A percentile compares a stretch with the other conserved stretches of the same genome.
These are phyloP conservation scores for Colletotrichum simmondsii DNA, from an alignment of 2,329 filamentous ascomycete species.

Conservation along the genomic window DNA sequence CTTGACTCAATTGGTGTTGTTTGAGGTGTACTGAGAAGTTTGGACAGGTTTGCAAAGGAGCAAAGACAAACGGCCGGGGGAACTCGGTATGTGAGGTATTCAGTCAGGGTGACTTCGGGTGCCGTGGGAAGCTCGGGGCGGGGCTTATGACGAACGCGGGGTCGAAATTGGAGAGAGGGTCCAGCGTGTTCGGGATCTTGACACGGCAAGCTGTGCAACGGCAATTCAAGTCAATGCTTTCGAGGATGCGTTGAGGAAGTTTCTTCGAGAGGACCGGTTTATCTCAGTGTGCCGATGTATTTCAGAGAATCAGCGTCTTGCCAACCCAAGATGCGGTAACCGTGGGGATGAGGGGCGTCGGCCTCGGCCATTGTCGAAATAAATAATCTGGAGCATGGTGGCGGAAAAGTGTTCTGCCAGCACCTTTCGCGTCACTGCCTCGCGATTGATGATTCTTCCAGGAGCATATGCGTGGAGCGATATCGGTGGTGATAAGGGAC, in stretches of 20 bases:
- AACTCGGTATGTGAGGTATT: not conserved
- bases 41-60: not conserved
- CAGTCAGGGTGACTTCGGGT: conserved; percentile 3
- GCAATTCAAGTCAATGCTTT: not conserved
- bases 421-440: not conserved
- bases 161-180: conserved; percentile 12
- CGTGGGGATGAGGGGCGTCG: not conserved
- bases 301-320: not conserved
- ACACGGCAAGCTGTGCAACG: conserved; percentile 17
- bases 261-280: not conserved
- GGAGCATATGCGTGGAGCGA: not conserved
- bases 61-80: not conserved
- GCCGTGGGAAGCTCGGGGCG: conserved; percentile 4
- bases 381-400: not conserved
- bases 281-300: not conserved
- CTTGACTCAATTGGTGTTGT: conserved; percentile 2
- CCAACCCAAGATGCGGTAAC: not conserved
- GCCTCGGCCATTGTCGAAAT: not conserved
- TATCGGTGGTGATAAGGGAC: not conserved
- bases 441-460: conserved; percentile 28
- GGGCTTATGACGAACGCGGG: conserved; percentile 30
- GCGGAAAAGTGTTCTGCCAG: conserved; percentile 32
- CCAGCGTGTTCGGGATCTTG: conserved; percentile 16
- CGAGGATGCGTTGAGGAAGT: not conserved
- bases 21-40: not conserved